Base-by-base conservation (phyloP, 2,329 filamentous ascomycete species). In the Talaromyces sp. region DNA sequence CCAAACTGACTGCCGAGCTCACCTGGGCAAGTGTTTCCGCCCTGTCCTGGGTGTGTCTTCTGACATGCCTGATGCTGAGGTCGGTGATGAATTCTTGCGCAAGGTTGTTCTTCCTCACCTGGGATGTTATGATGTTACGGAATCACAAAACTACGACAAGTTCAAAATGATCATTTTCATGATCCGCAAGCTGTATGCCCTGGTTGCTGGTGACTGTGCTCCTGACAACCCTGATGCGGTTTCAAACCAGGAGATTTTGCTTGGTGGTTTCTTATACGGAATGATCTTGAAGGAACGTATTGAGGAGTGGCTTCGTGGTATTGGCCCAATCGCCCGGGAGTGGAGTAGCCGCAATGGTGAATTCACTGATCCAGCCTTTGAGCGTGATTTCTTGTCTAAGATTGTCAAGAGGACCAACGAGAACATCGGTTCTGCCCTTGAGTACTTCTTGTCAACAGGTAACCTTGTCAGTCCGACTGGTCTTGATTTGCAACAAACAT, bases 171-270 rank as follows among this genome's bases (percentile, higher is more conserved):
- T 97, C 40, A 80, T 97, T 39, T 95, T 97, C 76, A 97, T 97
- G 92, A 89, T 92, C 65, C 84, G 93, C 60, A 99, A 99, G 74
- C 83, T 99, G 29, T 99, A 99, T 68, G 85, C 92, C 13, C 80
- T 99, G 44, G 93, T 94, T 8, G 91, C 92, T 55, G 92, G 93
- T 51, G 93, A 97, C 60, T 97, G 93, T 70, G 83, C 91, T 4
- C 86, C 92, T 4, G 94, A 99, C 77, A 97, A 99, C 68, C 93
- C 94, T 1, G 94, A 99, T 82, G 91, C 94, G 10, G 88, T 97
- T 16, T 92, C 96, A 66, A 96, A 95, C 72, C 94, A 99, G 69
- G 94, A 99, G 73, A 88, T 97, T 52, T 80, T 99, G 20, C 83
- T 99, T 1, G 93, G 93, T 48, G 93, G 94, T 8, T 96, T 96